Evolutionary conservation across 2,329 filamentous ascomycete species (phyloP), one percentile per base, ranked within the genome.

Genomic region (Leptographium procerum): DNA sequence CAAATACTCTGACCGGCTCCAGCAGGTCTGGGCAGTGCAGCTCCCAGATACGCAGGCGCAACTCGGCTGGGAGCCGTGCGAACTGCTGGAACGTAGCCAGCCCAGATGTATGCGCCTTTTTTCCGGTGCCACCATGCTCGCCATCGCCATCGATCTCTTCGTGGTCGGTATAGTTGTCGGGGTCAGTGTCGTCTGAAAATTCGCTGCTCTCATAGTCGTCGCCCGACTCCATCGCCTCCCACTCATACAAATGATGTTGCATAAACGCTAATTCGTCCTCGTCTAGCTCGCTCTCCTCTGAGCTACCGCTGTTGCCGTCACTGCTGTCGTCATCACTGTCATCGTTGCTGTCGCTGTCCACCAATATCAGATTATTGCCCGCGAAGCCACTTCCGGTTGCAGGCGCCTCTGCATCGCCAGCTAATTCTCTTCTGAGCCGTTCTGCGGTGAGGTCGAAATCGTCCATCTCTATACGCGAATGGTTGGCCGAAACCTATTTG

Each of bases 41-140:
- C 48, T 59, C 56, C 63, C 63, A 64, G 47, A 64, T 58, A 31
- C 62, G 60, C 54, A 61, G 55, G 14, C 62, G 62, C 57, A 64
- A 48, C 59, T 64, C 62, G 0, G 57, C 19, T 2, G 63, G 63
- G 36, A 64, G 55, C 14, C 31, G 50, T 5, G 2, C 1, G 14
- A 64, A 64, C 22, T 55, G 59, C 3, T 58, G 57, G n/a, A 64
- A 62, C 8, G 43, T 14, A 26, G 24, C 34, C 33, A 43, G 52
- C 19, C 52, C 24, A 24, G 16, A 1, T n/a, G 14, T 43, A 8
- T 26, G 22, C 26, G 14, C n/a, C 14, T 29, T 3, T 43, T 26
- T 43, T 47, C 43, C 36, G 13, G 11, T n/a, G 19, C 31, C 50
- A 29, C 31, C 50, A 28, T 2, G 4, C 9, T 1, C 28, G 24